Conservation (phyloP, 2,329 filamentous ascomycete species). For the Alternaria postmessia region DNA sequence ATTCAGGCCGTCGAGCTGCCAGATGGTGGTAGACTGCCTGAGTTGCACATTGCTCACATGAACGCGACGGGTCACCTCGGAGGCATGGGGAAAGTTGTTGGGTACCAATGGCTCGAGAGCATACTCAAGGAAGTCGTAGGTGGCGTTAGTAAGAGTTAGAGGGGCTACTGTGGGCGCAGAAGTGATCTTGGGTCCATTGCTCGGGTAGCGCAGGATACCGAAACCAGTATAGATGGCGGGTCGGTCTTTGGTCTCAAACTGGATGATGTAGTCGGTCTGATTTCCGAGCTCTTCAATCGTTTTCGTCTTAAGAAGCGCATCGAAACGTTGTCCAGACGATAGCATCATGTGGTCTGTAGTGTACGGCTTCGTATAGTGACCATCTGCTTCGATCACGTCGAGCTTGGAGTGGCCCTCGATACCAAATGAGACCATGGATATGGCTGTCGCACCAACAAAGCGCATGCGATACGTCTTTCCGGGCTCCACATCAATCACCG, state of each 20-base stretch:
- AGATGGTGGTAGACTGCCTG: slow-evolving; percentile 26
- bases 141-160: slow-evolving; percentile 41
- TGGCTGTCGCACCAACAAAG: slow-evolving; percentile 64
- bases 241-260: slow-evolving; percentile 62
- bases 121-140: slow-evolving; percentile 51
- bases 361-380: slow-evolving; percentile 60
- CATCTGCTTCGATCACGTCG: slow-evolving; percentile 68
- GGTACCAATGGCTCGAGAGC: slow-evolving; percentile 44
- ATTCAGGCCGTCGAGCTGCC: slow-evolving; percentile 35
- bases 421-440: slow-evolving; percentile 63
- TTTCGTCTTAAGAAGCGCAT: slow-evolving; percentile 64
- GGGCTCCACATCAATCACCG: slow-evolving; percentile 66
- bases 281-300: slow-evolving; percentile 54
- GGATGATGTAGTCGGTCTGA: slow-evolving; percentile 54
- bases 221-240: slow-evolving; percentile 58
- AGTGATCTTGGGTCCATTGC: slow-evolving; percentile 7
- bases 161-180: slow-evolving; percentile 31
- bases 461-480: slow-evolving; percentile 69
- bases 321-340: slow-evolving; percentile 68
- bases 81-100: slow-evolving; percentile 44
- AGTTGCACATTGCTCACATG: slow-evolving; percentile 40
- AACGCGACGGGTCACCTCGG: slow-evolving; percentile 47
- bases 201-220: slow-evolving; percentile 55
- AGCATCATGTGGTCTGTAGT: slow-evolving; percentile 62
- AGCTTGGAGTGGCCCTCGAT: slow-evolving; percentile 66